Percentiles rank a stretch among this genome's conserved stretches.
Evolutionary conservation across 2,329 filamentous ascomycete genomes (phyloP).

Genomic region (Magnaporthales sp.): DNA sequence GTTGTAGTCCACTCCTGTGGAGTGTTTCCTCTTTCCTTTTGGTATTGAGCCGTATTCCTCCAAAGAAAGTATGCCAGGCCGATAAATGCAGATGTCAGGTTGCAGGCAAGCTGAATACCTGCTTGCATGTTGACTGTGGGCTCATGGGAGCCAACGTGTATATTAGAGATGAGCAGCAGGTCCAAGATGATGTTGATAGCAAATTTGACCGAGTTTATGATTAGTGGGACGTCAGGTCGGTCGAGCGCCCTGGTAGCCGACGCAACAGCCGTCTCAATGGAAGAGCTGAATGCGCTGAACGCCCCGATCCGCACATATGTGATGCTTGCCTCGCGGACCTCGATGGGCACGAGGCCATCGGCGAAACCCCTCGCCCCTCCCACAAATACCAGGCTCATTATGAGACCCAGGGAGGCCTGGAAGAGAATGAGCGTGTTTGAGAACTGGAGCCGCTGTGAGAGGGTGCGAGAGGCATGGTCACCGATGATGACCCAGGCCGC

Average conservation of each 20-base stretch:
- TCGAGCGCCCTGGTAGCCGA: too few species aligned
- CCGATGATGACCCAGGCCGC: slow-evolving; percentile 62
- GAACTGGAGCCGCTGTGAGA: slow-evolving; percentile 43
- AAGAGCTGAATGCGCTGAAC: slow-evolving; percentile 52
- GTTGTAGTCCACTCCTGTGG: slow-evolving; percentile 7
- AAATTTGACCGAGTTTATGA: slow-evolving; percentile 58
- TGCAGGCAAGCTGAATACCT: slow-evolving; percentile 52
- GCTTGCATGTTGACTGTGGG: slow-evolving; percentile 59
- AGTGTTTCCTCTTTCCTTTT: slow-evolving; percentile 12
- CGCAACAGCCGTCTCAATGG: slow-evolving; percentile 56
- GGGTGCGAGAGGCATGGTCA: slow-evolving; percentile 45
- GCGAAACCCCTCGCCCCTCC: slow-evolving; percentile 46
- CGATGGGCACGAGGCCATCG: slow-evolving; percentile 50
- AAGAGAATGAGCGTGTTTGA: slow-evolving; percentile 55
- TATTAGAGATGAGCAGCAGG: slow-evolving; percentile 55
- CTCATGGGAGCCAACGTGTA: too few species aligned
- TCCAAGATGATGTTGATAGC: slow-evolving; percentile 59
- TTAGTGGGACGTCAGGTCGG: slow-evolving; percentile 57
- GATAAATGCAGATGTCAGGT: slow-evolving; percentile 41
- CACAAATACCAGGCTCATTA: slow-evolving; percentile 50
- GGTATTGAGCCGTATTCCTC: too few species aligned
- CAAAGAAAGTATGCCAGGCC: slow-evolving; percentile 54
- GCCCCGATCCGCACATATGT: slow-evolving; percentile 57
- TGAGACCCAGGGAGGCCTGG: slow-evolving; percentile 45
- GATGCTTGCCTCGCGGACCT: slow-evolving; percentile 46